Percentiles rank a stretch among this genome's conserved stretches.
phyloP scores from a whole-genome alignment of 2,329 filamentous ascomycete genomes.

The Alternaria alternata region DNA sequence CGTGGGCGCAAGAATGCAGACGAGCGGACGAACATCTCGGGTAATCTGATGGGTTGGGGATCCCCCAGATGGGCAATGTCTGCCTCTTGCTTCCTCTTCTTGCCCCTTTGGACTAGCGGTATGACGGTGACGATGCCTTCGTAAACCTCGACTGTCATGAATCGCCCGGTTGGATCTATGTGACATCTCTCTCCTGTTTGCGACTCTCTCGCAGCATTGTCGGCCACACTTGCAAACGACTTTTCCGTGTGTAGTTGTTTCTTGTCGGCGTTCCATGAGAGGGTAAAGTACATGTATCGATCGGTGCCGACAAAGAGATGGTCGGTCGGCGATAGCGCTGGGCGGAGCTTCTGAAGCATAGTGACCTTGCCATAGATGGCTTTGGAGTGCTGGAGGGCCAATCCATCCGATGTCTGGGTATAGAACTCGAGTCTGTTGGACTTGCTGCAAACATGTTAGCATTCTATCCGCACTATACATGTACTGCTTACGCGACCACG shows the following conservation, averaged over 20 bases:
- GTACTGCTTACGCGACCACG: constrained; percentile 77
- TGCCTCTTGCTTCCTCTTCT: constrained; percentile 59
- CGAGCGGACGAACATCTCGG: constrained; percentile 72
- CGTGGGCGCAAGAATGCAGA: constrained; percentile 70
- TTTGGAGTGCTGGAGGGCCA: constrained; percentile 70
- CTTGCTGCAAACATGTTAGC: constrained; percentile 61
- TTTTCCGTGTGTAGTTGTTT: constrained; percentile 64
- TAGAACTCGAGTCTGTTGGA: constrained; percentile 88
- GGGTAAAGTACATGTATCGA: constrained; percentile 86
- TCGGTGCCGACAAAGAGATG: constrained; percentile 94
- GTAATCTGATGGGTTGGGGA: constrained; percentile 68
- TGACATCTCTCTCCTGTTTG: constrained; percentile 84
- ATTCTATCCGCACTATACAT: not conserved
- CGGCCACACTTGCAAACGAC: constrained; percentile 67
- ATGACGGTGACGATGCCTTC: constrained; percentile 73
- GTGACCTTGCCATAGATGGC: constrained; percentile 85
- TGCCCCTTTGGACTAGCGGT: constrained; percentile 64
- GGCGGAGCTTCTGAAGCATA: constrained; percentile 81
- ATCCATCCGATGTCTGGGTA: constrained; percentile 68
- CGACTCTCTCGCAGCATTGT: constrained; percentile 72
- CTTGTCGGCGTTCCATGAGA: constrained; percentile 76
- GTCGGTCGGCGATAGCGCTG: constrained; percentile 76
- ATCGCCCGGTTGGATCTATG: constrained; percentile 79
- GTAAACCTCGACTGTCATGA: constrained; percentile 72
- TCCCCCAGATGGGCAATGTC: constrained; percentile 67